Percentiles rank a stretch among this genome's conserved stretches.
phyloP scores from a whole-genome alignment of 73 alveolate genomes.

The Tetrahymena elliotti region DNA sequence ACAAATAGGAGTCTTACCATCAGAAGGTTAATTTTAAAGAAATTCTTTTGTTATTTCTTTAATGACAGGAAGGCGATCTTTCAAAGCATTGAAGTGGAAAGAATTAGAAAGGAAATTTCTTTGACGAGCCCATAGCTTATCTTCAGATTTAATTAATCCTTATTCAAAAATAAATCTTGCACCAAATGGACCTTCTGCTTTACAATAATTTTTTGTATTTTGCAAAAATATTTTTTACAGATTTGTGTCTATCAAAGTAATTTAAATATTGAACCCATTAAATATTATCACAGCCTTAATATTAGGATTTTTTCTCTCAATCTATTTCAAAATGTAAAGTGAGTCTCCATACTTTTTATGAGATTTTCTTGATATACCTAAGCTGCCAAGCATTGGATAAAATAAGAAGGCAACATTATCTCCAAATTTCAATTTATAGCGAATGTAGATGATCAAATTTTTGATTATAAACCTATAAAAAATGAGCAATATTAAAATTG shows the following conservation, averaged over 20 bases:
- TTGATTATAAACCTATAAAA: neutral
- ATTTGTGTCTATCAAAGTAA: neutral
- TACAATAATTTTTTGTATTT: neutral
- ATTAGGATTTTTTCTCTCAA: neutral
- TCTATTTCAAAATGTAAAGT: neutral
- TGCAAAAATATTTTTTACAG: neutral
- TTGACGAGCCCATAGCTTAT: constrained; percentile 18
- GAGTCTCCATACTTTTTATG: neutral
- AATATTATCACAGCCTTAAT: neutral
- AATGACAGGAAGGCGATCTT: constrained; percentile 7
- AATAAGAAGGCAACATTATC: neutral
- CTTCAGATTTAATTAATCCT: neutral
- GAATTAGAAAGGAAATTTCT: constrained; percentile 1
- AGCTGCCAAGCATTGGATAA: neutral
- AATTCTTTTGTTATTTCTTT: constrained; percentile 4
- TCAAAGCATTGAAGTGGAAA: constrained; percentile 4
- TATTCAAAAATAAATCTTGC: neutral
- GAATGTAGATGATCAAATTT: neutral
- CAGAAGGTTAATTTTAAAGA: neutral
- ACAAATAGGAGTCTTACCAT: neutral
- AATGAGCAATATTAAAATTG: neutral
- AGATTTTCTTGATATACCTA: neutral
- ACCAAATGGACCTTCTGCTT: neutral
- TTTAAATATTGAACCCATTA: neutral
- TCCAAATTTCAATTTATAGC: neutral